Evolutionary conservation across 1,284 basidiomycete species (phyloP), one percentile per base, ranked within the genome.

Genomic region (Heterobasidion annosum): DNA sequence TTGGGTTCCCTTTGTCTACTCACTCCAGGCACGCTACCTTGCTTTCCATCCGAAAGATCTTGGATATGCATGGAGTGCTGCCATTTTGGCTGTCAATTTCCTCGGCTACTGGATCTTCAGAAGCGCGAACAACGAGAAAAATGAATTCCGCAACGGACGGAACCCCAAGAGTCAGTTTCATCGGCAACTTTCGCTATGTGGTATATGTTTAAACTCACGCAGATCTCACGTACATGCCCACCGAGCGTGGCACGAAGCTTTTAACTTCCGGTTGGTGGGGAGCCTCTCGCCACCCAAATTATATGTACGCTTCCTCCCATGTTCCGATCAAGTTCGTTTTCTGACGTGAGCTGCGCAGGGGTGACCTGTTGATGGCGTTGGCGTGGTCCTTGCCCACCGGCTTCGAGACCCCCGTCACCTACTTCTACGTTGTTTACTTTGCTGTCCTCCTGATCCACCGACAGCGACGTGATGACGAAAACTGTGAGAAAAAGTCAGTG

Each of bases 231-330:
- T 97, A 75, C 68, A 85, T 99, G 71, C 79, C 83, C 53, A 99
- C 96, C 1, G 79, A 85, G 60, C 79, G 83, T 12, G 97, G 97
- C 10, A 88, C 92, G 5, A 96, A 93, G 68, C 78, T 99, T 40
- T 75, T 99, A 47, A 97, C 86, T 18, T 91, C 90, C 9, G 97
- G 97, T 9, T 99, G 96, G 97, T 99, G 97, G 97, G 96, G 95
- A 15, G 71, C 81, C 44, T 96, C 90, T 1, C 81, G 92, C 50
- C 97, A 99, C 71, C 97, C 97, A 15, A 96, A 95, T 65, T 95
- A 95, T 69, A 68, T 94, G 88, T 88, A 62, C 64, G 88, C 70
- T 42, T 35, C 46, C 25, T 50, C 37, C 13, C 46, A n/a, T 50
- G 15, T 44, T 32, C 34, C 9, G 18, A 15, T 51, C 32, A 55